A percentile compares a stretch with the other conserved stretches of the same genome.
These are phyloP conservation scores for Chalciporus sp. DNA, from an alignment of 1,284 basidiomycete species.

Conservation along the genomic window DNA sequence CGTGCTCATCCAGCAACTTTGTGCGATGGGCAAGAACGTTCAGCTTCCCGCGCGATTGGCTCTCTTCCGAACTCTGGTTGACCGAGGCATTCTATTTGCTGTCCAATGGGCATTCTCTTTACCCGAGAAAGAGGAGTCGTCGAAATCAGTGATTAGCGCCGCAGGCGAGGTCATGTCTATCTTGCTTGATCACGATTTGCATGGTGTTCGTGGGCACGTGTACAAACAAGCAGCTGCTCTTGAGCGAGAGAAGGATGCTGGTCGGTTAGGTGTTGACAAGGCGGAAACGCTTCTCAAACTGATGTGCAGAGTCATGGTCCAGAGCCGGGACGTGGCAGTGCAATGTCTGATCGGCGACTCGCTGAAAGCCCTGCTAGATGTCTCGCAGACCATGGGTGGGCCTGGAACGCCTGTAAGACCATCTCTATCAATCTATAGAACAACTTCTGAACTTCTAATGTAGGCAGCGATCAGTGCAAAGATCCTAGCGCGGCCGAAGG, in stretches of 20 bases:
- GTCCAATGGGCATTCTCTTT: constrained; percentile 86
- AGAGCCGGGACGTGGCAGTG: constrained; percentile 82
- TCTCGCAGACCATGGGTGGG: constrained; percentile 50
- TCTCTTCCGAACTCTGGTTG: constrained; percentile 89
- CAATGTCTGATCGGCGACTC: constrained; percentile 92
- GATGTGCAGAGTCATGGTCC: constrained; percentile 77
- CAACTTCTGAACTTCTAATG: constrained; percentile 6
- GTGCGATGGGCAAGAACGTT: constrained; percentile 95
- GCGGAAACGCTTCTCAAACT: constrained; percentile 77
- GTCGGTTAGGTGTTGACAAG: constrained; percentile 58
- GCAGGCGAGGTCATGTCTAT: constrained; percentile 88
- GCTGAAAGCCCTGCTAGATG: constrained; percentile 83
- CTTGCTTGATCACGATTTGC: constrained; percentile 90
- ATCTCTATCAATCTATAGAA: not conserved
- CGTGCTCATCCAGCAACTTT: constrained; percentile 89
- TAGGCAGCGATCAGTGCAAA: constrained; percentile 40
- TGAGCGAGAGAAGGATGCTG: constrained; percentile 56
- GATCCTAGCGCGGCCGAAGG: constrained; percentile 62
- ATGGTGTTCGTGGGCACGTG: constrained; percentile 83
- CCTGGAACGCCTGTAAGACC: constrained; percentile 40
- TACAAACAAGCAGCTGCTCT: constrained; percentile 77
- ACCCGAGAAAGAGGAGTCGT: constrained; percentile 48
- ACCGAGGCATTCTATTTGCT: constrained; percentile 87
- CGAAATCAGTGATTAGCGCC: constrained; percentile 63
- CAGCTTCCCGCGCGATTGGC: constrained; percentile 85